Conservation (phyloP, 1,284 basidiomycete species). For the Takashimella koratensis region DNA sequence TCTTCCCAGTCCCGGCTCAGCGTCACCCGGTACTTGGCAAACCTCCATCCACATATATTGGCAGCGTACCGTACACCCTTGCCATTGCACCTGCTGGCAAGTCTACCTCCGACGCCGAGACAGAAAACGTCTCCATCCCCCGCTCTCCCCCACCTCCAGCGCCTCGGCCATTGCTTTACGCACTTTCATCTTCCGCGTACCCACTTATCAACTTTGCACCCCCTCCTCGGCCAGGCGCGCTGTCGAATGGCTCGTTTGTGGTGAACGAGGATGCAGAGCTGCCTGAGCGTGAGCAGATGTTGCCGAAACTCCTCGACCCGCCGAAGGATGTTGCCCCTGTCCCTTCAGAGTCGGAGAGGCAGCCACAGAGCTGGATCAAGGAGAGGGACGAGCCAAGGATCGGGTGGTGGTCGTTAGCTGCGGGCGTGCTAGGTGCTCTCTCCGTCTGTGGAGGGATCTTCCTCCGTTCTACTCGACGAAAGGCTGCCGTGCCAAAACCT, state of each 20-base stretch:
- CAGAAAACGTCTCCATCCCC: neutral
- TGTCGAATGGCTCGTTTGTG: constrained; percentile 40
- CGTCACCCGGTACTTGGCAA: constrained; percentile 17
- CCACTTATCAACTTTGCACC: constrained; percentile 45
- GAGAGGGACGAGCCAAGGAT: constrained; percentile 1
- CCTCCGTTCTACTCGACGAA: constrained; percentile 14
- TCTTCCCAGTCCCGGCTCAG: constrained; percentile 29
- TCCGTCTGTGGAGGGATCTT: constrained; percentile 16
- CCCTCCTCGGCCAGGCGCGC: constrained; percentile 34
- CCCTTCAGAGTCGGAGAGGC: constrained; percentile 3
- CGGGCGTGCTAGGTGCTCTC: constrained; percentile 16
- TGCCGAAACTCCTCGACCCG: constrained; percentile 44
- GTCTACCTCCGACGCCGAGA: neutral
- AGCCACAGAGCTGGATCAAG: constrained; percentile 2
- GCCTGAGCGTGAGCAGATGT: constrained; percentile 26
- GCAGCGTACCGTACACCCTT: constrained; percentile 28
- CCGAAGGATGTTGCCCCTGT: constrained; percentile 13
- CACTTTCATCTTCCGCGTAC: constrained; percentile 43
- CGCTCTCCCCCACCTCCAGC: neutral
- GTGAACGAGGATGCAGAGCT: constrained; percentile 29
- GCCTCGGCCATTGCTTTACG: constrained; percentile 33
- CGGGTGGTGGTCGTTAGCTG: constrained; percentile 16
- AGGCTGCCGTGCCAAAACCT: neutral
- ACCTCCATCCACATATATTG: constrained; percentile 42
- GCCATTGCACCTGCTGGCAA: neutral